Evolutionary conservation across 2,329 filamentous ascomycete genomes (phyloP), one percentile per base, ranked within the genome.

Genomic region (Diaporthe amygdali): DNA sequence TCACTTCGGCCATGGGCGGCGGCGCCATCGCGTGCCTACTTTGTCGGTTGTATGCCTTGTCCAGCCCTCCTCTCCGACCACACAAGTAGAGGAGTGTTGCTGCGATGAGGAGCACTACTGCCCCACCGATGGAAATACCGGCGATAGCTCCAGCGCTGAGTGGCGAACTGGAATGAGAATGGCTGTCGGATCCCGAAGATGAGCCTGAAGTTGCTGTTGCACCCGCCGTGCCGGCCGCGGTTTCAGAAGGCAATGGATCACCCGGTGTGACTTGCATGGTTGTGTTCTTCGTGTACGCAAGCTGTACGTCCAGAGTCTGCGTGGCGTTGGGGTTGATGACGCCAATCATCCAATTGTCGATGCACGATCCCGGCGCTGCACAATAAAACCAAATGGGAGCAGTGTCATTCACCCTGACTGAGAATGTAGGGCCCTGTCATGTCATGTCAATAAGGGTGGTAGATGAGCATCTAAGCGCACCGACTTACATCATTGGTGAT

Each of bases 361-460:
- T 84, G 76, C 93, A 96, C 2, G 91, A 93, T 0, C 84, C 86
- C 0, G 89, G 86, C 0, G 92, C 92, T 0, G 90, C 89, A 74
- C 91, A 94, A 79, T 94, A 94, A 79, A 88, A 93, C 78, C 91
- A 93, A 20, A 91, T 87, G 0, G 92, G 91, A 27, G 87, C 79
- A 0, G 90, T 91, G 74, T 90, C 83, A 75, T 92, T 92, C 70
- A 93, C 82, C 25, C 73, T 74, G 30, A 87, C 75, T 51, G 77
- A 76, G 70, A 78, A 88, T 46, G 76, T 80, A 25, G 85, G 86
- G 22, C 79, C 82, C 83, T 85, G 49, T 39, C 14, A 30, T 64
- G 10, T 6, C 44, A 17, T 44, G 71, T 72, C 9, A 72, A 51
- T 37, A 20, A 39, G 0, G 22, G 56, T 15, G 25, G 20, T 25